phyloP scores from a whole-genome alignment of 352 stramenopile genomes.

The Phytophthora pini region DNA sequence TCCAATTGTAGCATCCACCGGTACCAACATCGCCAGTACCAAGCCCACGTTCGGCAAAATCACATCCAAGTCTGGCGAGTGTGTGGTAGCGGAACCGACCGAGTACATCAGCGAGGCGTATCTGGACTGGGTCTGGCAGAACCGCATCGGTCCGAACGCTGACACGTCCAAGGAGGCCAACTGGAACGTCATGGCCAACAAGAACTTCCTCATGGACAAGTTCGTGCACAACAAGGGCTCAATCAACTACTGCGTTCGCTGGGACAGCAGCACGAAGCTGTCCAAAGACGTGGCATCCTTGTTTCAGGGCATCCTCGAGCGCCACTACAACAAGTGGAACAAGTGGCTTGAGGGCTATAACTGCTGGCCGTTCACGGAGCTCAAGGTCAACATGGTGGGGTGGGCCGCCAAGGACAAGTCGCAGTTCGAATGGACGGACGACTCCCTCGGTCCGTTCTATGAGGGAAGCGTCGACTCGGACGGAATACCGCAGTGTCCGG shows the following conservation, averaged over 20 bases:
- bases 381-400: constrained; percentile 35
- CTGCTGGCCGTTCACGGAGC: constrained; percentile 28
- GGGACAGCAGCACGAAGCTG: constrained; percentile 42
- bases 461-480: constrained; percentile 5
- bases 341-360: constrained; percentile 30
- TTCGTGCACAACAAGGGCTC: constrained; percentile 35
- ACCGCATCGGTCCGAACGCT: constrained; percentile 22
- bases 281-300: constrained; percentile 25
- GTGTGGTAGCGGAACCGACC: constrained; percentile 10
- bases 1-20: constrained; percentile 19
- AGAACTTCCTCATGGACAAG: constrained; percentile 33
- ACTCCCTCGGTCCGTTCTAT: constrained; percentile 25
- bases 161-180: constrained; percentile 8
- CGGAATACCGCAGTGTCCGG: neutral
- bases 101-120: constrained; percentile 27
- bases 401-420: constrained; percentile 26
- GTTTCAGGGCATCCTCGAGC: constrained; percentile 17
- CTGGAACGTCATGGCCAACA: constrained; percentile 35
- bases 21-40: constrained; percentile 16
- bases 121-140: constrained; percentile 28
- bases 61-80: constrained; percentile 20
- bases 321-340: constrained; percentile 37
- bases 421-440: constrained; percentile 26
- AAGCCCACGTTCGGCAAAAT: constrained; percentile 24
- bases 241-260: constrained; percentile 54